These are phyloP conservation scores for Knoxia roxburghii DNA, from an alignment of 257 asterid species.

Conservation along the genomic window DNA sequence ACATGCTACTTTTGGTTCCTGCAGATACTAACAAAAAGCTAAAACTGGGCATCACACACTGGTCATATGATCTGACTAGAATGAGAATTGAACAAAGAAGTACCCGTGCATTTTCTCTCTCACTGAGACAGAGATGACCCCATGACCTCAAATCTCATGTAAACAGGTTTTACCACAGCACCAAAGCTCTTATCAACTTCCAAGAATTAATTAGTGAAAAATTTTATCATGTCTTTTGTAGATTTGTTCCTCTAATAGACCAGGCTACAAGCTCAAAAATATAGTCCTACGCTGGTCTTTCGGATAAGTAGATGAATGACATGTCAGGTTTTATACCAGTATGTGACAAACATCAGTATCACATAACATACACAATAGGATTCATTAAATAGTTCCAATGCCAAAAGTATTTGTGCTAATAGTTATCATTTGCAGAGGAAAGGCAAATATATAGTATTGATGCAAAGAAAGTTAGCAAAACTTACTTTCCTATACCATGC, in stretches of 20 bases:
- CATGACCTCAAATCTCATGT: too few species aligned
- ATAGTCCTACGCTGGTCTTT: background rate
- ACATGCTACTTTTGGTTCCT: background rate
- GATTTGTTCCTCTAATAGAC: background rate
- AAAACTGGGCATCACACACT: background rate
- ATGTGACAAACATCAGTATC: background rate
- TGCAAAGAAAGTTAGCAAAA: slow-evolving; percentile 9
- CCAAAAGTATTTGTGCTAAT: background rate
- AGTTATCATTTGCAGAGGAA: background rate
- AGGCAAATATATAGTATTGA: background rate
- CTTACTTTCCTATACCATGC: slow-evolving; percentile 81
- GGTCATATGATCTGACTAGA: background rate
- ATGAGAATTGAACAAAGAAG: too few species aligned
- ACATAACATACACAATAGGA: background rate
- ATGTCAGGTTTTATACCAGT: background rate
- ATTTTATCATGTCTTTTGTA: background rate
- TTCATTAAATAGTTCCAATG: background rate
- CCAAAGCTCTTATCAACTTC: too few species aligned
- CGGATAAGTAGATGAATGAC: background rate
- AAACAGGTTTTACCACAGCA: too few species aligned
- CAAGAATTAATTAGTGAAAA: too few species aligned
- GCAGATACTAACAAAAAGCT: background rate
- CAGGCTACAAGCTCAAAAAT: background rate
- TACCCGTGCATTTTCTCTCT: background rate
- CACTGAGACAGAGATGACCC: background rate